Evolutionary conservation across 2,329 filamentous ascomycete genomes (phyloP).

Genomic region (Tolypocladium sp.): DNA sequence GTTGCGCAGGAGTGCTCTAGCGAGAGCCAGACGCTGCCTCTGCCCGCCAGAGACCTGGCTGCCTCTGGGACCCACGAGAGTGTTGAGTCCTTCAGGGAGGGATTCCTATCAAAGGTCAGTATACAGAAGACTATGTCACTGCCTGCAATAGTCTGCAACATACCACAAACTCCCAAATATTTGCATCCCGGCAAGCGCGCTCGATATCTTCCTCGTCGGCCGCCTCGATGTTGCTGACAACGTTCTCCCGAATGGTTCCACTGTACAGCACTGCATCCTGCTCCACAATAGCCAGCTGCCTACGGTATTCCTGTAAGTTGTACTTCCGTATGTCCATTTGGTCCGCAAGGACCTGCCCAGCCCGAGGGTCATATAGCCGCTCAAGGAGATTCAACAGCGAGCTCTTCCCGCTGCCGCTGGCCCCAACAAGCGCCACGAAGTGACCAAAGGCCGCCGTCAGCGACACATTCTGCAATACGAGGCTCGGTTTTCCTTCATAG

Average conservation of each 20-base stretch:
- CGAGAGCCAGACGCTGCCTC: conserved; percentile 59
- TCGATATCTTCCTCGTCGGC: conserved; percentile 23
- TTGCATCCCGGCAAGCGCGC: conserved; percentile 36
- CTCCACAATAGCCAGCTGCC: conserved; percentile 15
- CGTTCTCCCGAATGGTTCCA: conserved; percentile 40
- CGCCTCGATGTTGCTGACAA: conserved; percentile 21
- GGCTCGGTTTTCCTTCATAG: background rate
- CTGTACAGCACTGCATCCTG: conserved; percentile 22
- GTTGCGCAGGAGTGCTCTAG: conserved; percentile 54
- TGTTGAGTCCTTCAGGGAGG: conserved; percentile 45
- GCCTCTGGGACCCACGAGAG: conserved; percentile 50
- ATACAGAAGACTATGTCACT: too few species aligned
- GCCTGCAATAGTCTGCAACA: too few species aligned
- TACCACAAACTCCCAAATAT: conserved; percentile 38
- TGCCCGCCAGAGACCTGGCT: conserved; percentile 58
- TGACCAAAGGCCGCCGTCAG: conserved; percentile 42
- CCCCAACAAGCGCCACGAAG: conserved; percentile 60
- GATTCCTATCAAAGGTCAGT: conserved; percentile 8
- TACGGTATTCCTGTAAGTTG: conserved; percentile 13
- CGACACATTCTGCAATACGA: background rate
- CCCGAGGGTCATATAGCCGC: conserved; percentile 42
- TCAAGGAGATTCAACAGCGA: conserved; percentile 59
- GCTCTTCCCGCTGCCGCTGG: conserved; percentile 60
- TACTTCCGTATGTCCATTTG: conserved; percentile 8
- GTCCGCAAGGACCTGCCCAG: conserved; percentile 6